Conservation (phyloP, 2,329 filamentous ascomycete genomes). For the Fusarium sp. region DNA sequence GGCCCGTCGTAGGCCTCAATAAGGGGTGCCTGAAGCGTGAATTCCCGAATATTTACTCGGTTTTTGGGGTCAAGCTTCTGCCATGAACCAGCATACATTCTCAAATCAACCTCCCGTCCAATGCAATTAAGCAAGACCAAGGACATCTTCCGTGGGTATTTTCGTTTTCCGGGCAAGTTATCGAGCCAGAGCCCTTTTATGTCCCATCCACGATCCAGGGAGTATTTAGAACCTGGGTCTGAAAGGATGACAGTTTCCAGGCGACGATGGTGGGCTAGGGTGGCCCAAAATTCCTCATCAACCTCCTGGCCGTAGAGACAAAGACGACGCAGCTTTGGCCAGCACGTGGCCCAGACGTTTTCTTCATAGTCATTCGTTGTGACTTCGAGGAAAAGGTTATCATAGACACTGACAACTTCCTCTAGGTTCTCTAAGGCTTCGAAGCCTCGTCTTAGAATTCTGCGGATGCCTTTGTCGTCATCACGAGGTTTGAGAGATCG, state of each 20-base stretch:
- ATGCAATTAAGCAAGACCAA: slow-evolving; percentile 9
- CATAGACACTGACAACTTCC: slow-evolving; percentile 38
- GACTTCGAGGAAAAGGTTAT: slow-evolving; percentile 28
- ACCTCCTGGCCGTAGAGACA: slow-evolving; percentile 18
- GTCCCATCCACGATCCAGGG: neutral
- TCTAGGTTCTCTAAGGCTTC: slow-evolving; percentile 36
- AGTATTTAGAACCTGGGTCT: neutral
- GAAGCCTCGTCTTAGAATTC: slow-evolving; percentile 26
- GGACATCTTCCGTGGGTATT: neutral
- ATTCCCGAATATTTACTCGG: neutral
- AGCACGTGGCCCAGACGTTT: slow-evolving; percentile 24
- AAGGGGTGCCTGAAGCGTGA: neutral
- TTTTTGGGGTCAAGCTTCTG: slow-evolving; percentile 6
- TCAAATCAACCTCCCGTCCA: neutral
- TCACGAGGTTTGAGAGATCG: slow-evolving; percentile 2
- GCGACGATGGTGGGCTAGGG: slow-evolving; percentile 1
- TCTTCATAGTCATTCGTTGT: neutral
- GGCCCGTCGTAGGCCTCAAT: neutral
- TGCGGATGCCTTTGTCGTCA: neutral
- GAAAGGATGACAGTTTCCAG: slow-evolving; percentile 22
- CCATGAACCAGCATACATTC: neutral
- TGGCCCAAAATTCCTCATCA: neutral
- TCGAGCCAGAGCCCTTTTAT: slow-evolving; percentile 19
- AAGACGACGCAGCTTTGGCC: slow-evolving; percentile 38
- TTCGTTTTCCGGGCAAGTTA: too few relatives aligned